Conservation (phyloP, 352 stramenopile species). For the Globisporangium iwayamae region DNA sequence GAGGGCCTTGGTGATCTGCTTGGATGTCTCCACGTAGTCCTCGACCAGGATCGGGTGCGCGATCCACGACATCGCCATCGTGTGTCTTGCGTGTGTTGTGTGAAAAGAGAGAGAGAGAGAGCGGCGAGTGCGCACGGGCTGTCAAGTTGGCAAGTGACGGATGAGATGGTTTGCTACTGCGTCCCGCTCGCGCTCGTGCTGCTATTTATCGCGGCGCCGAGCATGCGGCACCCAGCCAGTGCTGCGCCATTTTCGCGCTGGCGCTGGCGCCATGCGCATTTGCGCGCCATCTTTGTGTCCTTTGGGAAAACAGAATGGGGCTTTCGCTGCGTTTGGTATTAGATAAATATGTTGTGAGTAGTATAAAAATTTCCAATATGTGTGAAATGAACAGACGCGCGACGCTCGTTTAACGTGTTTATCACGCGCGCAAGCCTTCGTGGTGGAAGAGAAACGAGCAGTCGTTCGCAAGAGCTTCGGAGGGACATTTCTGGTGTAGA, state of each 20-base stretch:
- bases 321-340: background rate
- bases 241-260: background rate
- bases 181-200: background rate
- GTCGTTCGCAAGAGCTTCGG: background rate
- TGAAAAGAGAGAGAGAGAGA: background rate
- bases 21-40: slow-evolving; percentile 38
- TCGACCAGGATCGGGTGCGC: slow-evolving; percentile 26
- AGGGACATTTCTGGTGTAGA: background rate
- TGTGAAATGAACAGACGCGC: too few species aligned
- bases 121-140: background rate
- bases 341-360: background rate
- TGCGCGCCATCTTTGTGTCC: background rate
- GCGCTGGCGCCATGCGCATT: background rate
- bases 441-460: background rate
- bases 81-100: background rate
- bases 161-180: background rate
- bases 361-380: background rate
- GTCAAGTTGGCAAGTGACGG: slow-evolving; percentile 12
- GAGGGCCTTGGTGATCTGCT: slow-evolving; percentile 63
- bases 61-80: slow-evolving; percentile 32
- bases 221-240: background rate
- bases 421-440: background rate
- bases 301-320: background rate
- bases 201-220: background rate
- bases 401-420: slow-evolving; percentile 1